phyloP scores from a whole-genome alignment of 352 stramenopile genomes.

The Stephanocyclus meneghinianus region DNA sequence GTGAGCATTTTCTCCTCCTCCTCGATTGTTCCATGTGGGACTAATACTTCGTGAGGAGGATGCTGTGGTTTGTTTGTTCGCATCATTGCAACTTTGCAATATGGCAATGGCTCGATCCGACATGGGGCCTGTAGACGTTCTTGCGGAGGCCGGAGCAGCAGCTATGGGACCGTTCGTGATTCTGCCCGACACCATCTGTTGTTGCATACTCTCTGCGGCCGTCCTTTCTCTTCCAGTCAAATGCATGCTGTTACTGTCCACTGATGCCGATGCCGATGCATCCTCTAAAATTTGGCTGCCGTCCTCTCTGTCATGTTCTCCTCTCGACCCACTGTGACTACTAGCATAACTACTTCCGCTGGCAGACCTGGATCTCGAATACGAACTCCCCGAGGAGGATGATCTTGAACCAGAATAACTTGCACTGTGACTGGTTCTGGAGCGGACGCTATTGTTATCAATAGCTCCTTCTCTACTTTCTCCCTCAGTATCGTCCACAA shows the following conservation, averaged over 20 bases:
- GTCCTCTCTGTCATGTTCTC: background rate
- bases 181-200: background rate
- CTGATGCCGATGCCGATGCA: background rate
- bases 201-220: background rate
- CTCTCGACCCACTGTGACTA: background rate
- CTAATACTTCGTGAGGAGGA: slow-evolving; percentile 2
- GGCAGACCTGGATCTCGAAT: background rate
- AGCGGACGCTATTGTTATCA: background rate
- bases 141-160: background rate
- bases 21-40: background rate
- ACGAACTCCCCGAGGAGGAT: background rate
- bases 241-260: background rate
- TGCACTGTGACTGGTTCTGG: background rate
- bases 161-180: background rate
- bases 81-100: slow-evolving; percentile 20
- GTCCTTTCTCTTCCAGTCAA: background rate
- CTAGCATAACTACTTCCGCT: slow-evolving; percentile 8
- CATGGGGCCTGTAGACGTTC: slow-evolving; percentile 14
- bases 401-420: background rate
- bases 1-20: background rate
- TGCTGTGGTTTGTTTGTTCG: background rate
- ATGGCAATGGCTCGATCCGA: slow-evolving; percentile 37
- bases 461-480: slow-evolving; percentile 14
- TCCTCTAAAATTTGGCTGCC: background rate
- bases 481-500: slow-evolving; percentile 15